Percentiles rank a stretch among this genome's conserved stretches.
These are phyloP conservation scores for Fusarium sp. DNA, from an alignment of 2,329 filamentous ascomycete species.

Conservation along the genomic window DNA sequence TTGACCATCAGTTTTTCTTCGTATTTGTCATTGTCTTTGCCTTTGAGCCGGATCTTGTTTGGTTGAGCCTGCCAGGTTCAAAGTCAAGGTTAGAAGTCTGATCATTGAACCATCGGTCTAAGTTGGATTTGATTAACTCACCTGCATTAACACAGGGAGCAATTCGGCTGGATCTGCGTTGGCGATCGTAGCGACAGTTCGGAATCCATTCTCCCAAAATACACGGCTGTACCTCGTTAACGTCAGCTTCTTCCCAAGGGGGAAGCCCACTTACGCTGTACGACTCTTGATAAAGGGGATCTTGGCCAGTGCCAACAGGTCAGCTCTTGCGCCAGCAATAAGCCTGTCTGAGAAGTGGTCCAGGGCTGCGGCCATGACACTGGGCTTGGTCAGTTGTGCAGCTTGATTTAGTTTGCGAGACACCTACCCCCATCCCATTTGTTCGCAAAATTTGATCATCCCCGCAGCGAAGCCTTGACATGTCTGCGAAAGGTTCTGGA, in stretches of 20 bases:
- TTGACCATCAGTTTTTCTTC: conserved; percentile 74
- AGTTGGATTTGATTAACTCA: conserved; percentile 47
- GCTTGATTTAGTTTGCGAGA: not conserved
- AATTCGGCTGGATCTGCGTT: conserved; percentile 77
- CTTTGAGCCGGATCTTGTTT: conserved; percentile 69
- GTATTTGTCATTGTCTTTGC: conserved; percentile 68
- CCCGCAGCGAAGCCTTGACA: conserved; percentile 84
- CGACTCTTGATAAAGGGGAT: conserved; percentile 82
- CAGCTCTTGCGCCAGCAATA: conserved; percentile 77
- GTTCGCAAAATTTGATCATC: conserved; percentile 83
- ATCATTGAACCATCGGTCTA: not conserved
- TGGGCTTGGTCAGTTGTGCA: conserved; percentile 46
- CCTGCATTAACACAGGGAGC: conserved; percentile 78
- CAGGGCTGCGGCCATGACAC: conserved; percentile 76
- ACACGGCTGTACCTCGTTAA: conserved; percentile 55
- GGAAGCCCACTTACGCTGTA: conserved; percentile 66
- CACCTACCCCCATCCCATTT: conserved; percentile 77
- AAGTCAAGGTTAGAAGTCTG: not conserved
- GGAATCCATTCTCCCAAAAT: conserved; percentile 83
- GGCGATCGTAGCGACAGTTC: conserved; percentile 74
- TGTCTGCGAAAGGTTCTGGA: conserved; percentile 79
- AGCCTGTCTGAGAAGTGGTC: conserved; percentile 82
- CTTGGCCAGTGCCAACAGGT: conserved; percentile 77
- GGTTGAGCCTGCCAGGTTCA: conserved; percentile 68
- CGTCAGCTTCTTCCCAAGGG: not conserved